phyloP scores from a whole-genome alignment of 2,329 filamentous ascomycete species.

The Alternaria ethzedia region DNA sequence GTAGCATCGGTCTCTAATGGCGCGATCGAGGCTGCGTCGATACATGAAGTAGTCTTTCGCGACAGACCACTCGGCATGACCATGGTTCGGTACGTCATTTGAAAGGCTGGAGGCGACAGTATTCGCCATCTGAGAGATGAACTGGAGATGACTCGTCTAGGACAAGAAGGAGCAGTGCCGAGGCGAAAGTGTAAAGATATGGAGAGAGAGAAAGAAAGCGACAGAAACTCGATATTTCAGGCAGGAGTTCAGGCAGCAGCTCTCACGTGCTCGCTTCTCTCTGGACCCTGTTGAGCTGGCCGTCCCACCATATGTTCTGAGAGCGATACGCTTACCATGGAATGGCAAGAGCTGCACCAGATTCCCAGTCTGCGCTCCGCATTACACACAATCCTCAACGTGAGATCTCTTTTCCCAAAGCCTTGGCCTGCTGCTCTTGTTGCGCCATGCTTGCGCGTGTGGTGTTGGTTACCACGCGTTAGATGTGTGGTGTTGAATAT shows the following conservation, averaged over 20 bases:
- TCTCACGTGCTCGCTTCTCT: not conserved
- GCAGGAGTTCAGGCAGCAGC: not conserved
- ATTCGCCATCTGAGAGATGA: not conserved
- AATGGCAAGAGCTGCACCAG: too few species aligned
- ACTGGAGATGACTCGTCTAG: not conserved
- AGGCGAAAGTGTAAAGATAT: accelerated
- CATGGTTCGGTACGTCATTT: not conserved
- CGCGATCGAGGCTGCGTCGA: not conserved
- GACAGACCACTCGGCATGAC: not conserved
- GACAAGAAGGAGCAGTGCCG: accelerated
- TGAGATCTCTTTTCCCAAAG: not conserved
- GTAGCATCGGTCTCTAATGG: too few species aligned
- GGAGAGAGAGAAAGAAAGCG: not conserved
- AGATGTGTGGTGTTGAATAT: not conserved
- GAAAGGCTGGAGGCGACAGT: not conserved
- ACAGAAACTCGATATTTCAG: not conserved
- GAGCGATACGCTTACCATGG: not conserved
- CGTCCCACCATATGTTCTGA: not conserved
- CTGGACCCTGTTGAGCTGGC: not conserved
- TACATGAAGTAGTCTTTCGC: not conserved
- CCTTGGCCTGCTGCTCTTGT: not conserved
- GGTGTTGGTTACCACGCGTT: not conserved
- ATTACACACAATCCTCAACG: not conserved
- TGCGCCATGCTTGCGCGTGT: not conserved
- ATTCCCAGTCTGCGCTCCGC: not conserved